phyloP scores from a whole-genome alignment of 257 asterid genomes.

The Verbascum thapsus region DNA sequence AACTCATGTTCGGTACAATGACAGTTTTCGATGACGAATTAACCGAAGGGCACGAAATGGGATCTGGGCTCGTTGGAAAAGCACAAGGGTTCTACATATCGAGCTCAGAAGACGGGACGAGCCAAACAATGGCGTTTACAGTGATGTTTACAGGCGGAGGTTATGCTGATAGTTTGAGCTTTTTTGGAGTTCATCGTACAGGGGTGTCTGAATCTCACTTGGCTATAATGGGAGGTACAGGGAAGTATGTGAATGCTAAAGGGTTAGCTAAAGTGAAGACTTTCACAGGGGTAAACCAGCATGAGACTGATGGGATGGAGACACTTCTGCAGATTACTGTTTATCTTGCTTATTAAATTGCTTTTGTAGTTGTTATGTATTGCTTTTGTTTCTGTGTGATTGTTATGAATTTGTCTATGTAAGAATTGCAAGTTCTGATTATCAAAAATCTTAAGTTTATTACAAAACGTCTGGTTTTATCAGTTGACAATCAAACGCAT shows the following conservation, averaged over 20 bases:
- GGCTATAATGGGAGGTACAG: constrained; percentile 91
- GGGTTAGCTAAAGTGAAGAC: constrained; percentile 76
- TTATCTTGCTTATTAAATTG: constrained; percentile 59
- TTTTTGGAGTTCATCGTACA: constrained; percentile 70
- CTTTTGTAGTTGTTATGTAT: not conserved
- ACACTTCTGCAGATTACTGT: constrained; percentile 64
- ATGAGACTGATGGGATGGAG: constrained; percentile 81
- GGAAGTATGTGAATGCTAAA: constrained; percentile 74
- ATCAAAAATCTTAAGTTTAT: too few species aligned
- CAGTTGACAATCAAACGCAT: too few species aligned
- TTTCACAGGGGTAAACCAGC: constrained; percentile 45
- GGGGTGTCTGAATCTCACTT: constrained; percentile 78
- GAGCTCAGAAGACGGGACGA: constrained; percentile 77
- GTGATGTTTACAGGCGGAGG: constrained; percentile 75
- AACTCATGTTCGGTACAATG: constrained; percentile 89
- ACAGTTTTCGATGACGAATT: constrained; percentile 76
- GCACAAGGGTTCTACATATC: constrained; percentile 83
- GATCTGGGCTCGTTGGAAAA: constrained; percentile 76
- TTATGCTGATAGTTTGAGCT: constrained; percentile 66
- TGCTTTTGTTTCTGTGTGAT: not conserved
- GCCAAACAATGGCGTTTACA: constrained; percentile 83
- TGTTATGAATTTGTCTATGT: not conserved
- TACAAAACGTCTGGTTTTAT: too few species aligned
- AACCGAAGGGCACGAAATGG: constrained; percentile 71
- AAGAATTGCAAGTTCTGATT: too few species aligned